Conservation (phyloP, 441 rosid species). For the Brassica balearica region DNA sequence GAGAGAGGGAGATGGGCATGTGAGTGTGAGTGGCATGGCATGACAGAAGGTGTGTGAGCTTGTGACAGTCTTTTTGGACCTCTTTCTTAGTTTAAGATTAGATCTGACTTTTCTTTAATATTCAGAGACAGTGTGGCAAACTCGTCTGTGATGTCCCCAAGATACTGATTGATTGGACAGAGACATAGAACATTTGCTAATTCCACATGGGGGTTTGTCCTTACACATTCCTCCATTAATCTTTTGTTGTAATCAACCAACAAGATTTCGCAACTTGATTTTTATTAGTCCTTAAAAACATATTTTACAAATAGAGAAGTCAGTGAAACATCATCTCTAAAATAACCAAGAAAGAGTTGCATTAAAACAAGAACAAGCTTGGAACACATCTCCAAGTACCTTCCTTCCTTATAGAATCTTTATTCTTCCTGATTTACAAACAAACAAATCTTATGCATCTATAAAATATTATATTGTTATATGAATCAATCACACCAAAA, state of each 20-base stretch:
- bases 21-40: slow-evolving; percentile 32
- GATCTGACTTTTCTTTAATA: slow-evolving; percentile 40
- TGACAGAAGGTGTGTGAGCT: slow-evolving; percentile 45
- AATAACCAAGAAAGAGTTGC: slow-evolving; percentile 26
- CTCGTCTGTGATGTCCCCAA: slow-evolving; percentile 37
- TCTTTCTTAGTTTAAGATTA: slow-evolving; percentile 5
- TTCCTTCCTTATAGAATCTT: slow-evolving; percentile 27
- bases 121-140: slow-evolving; percentile 41
- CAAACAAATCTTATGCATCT: slow-evolving; percentile 36
- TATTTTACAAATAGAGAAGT: slow-evolving; percentile 41
- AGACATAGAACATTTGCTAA: slow-evolving; percentile 42
- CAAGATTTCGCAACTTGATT: slow-evolving; percentile 10
- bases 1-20: slow-evolving; percentile 33
- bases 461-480: slow-evolving; percentile 12
- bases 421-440: slow-evolving; percentile 42
- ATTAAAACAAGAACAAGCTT: slow-evolving; percentile 26
- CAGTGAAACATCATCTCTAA: slow-evolving; percentile 20
- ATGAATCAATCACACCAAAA: slow-evolving; percentile 30
- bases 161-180: slow-evolving; percentile 40
- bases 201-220: slow-evolving; percentile 45
- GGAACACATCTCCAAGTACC: slow-evolving; percentile 30
- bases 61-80: slow-evolving; percentile 38
- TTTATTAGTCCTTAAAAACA: slow-evolving; percentile 19
- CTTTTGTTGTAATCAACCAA: slow-evolving; percentile 25
- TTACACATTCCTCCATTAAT: slow-evolving; percentile 31